Evolutionary conservation across 2,329 filamentous ascomycete species (phyloP).

Genomic region (Ophiostoma tasmaniense): DNA sequence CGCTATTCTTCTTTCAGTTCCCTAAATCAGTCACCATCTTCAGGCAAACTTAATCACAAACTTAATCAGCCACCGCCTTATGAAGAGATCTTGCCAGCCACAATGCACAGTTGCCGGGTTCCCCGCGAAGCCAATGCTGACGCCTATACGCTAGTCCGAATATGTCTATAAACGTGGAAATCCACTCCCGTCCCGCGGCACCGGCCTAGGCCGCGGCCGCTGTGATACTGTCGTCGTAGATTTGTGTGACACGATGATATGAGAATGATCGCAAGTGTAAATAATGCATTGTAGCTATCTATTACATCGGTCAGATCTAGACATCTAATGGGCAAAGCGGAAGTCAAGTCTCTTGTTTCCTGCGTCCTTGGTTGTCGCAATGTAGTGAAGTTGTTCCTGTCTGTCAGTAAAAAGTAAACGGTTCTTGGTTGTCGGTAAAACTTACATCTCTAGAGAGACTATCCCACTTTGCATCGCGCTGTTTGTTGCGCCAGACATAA

Average conservation of each 20-base stretch:
- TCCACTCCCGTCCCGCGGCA: not conserved
- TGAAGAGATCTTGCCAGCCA: not conserved
- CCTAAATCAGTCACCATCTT: not conserved
- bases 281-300: not conserved
- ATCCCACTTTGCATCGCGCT: not conserved
- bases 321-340: not conserved
- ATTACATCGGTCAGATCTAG: not conserved
- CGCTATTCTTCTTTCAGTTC: not conserved
- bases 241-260: not conserved
- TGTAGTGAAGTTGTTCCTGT: slow-evolving; percentile 5
- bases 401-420: not conserved
- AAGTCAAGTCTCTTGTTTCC: slow-evolving; percentile 3
- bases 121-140: not conserved
- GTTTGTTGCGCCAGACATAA: slow-evolving; percentile 3
- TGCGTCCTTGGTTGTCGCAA: not conserved
- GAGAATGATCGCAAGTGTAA: not conserved
- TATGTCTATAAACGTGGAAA: not conserved
- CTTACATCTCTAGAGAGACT: not conserved
- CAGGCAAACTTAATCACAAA: not conserved
- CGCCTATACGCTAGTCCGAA: slow-evolving; percentile 3
- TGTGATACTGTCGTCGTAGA: not conserved
- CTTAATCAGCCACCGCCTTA: not conserved
- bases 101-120: not conserved
- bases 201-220: not conserved
- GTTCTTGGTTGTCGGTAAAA: not conserved